Evolutionary conservation across 495 filamentous ascomycete genomes (phyloP).

Genomic region (Penicillium paxilli): DNA sequence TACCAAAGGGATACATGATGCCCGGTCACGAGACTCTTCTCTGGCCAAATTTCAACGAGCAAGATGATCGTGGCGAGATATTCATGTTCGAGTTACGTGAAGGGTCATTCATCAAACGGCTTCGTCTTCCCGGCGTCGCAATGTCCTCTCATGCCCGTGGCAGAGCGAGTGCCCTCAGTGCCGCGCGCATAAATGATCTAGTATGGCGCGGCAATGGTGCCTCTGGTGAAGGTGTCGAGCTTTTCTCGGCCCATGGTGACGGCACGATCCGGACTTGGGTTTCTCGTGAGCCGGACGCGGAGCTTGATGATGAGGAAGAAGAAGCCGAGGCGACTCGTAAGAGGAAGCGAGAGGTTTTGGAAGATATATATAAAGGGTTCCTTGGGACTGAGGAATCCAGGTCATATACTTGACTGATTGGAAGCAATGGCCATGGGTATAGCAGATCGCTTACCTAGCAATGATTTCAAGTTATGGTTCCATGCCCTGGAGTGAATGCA

Average conservation of each 20-base stretch:
- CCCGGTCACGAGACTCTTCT: slow-evolving; percentile 63
- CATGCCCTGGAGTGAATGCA: too few species aligned
- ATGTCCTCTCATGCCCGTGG: slow-evolving; percentile 33
- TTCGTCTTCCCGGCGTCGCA: slow-evolving; percentile 61
- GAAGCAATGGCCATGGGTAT: too few species aligned
- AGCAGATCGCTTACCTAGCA: too few species aligned
- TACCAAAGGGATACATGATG: slow-evolving; percentile 51
- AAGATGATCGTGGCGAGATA: slow-evolving; percentile 61
- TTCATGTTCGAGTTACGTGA: slow-evolving; percentile 73
- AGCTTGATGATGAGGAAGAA: slow-evolving; percentile 47
- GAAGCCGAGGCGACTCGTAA: slow-evolving; percentile 42
- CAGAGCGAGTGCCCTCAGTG: slow-evolving; percentile 36
- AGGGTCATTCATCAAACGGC: slow-evolving; percentile 67
- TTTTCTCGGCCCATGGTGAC: slow-evolving; percentile 56
- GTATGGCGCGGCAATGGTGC: slow-evolving; percentile 64
- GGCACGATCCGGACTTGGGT: slow-evolving; percentile 53
- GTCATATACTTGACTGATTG: slow-evolving; percentile 11
- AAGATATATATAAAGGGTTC: slow-evolving; percentile 48
- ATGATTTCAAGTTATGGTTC: too few species aligned
- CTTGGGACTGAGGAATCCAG: slow-evolving; percentile 7
- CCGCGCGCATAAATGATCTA: slow-evolving; percentile 65
- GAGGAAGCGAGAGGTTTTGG: slow-evolving; percentile 50
- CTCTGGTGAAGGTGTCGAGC: slow-evolving; percentile 44
- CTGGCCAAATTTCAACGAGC: slow-evolving; percentile 68
- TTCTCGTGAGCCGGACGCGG: slow-evolving; percentile 56